Evolutionary conservation across 2,329 filamentous ascomycete species (phyloP), one percentile per base, ranked within the genome.

Genomic region (Macrophomina phaseolina): DNA sequence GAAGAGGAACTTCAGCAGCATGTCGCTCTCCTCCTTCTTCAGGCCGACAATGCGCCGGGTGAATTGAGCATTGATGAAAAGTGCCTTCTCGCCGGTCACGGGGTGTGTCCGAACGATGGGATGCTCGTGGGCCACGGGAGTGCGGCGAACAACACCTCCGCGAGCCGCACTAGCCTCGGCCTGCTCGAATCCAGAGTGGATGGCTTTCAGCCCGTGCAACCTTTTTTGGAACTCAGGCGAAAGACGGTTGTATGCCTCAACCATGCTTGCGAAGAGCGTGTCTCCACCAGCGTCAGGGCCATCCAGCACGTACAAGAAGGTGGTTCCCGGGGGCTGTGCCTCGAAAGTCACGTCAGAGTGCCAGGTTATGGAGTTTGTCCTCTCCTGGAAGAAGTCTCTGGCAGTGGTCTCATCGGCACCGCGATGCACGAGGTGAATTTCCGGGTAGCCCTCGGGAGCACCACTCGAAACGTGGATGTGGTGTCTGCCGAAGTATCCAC

Each of bases 331-430:
- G 1, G 94, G 93, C 80, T 97, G 93, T 71, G 87, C 82, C 81
- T 97, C 94, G 75, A 96, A 97, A 0, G 91, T 91, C 1, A 97
- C 90, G 71, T 97, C 93, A 0, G 89, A 91, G 80, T 97, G 93
- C 93, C 93, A 97, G 7, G 92, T 92, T 1, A 96, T 89, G 0
- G 90, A 91, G 79, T 90, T 94, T 3, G 91, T 94, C 28, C 91
- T 86, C 55, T 87, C 86, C 65, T 85, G 80, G 70, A 93, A 89
- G 78, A 90, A 91, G 58, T 86, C 82, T 23, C 85, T 80, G 23
- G 83, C 85, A 2, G 83, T 85, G 6, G 84, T 87, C 71, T 91
- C 89, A 67, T 87, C 81, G 58, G 87, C 89, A 23, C 87, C 88
- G 46, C 91, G 87, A 78, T 94, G 91, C 1, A 94, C 91, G 1